phyloP scores from a whole-genome alignment of 1,139 yeast genomes.

The Debaryomycetaceae sp. region DNA sequence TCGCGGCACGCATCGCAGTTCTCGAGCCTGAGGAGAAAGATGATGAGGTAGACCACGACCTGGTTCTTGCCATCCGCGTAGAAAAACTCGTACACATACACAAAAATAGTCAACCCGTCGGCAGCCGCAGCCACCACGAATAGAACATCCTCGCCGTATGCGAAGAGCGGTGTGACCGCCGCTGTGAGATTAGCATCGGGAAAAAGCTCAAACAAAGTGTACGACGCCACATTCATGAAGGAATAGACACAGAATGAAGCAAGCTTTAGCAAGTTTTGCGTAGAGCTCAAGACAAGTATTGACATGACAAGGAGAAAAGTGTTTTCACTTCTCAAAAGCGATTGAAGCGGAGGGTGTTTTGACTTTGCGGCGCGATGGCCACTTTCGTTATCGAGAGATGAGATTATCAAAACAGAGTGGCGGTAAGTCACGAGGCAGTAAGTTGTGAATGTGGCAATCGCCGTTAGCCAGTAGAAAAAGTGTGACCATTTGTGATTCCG shows the following conservation, averaged over 20 bases:
- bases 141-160: conserved; percentile 23
- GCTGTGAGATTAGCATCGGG: conserved; percentile 19
- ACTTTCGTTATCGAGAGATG: neutral
- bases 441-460: conserved; percentile 7
- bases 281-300: conserved; percentile 15
- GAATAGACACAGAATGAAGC: conserved; percentile 38
- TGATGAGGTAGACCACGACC: conserved; percentile 22
- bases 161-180: conserved; percentile 23
- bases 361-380: neutral
- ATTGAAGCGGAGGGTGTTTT: conserved; percentile 14
- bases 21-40: conserved; percentile 32
- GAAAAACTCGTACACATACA: conserved; percentile 20
- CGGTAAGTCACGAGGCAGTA: conserved; percentile 13
- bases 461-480: conserved; percentile 3
- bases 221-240: conserved; percentile 27
- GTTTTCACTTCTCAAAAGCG: conserved; percentile 34
- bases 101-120: conserved; percentile 18
- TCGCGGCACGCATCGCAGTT: conserved; percentile 28
- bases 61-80: conserved; percentile 13
- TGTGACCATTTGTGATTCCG: neutral
- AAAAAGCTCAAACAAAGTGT: conserved; percentile 23
- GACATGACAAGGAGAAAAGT: conserved; percentile 31
- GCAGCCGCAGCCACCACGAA: conserved; percentile 26
- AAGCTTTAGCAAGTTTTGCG: conserved; percentile 22
- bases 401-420: conserved; percentile 5